Evolutionary conservation across 768 basidiomycete species (phyloP), one percentile per base, ranked within the genome.

Genomic region (Pulveroboletus sp.): DNA sequence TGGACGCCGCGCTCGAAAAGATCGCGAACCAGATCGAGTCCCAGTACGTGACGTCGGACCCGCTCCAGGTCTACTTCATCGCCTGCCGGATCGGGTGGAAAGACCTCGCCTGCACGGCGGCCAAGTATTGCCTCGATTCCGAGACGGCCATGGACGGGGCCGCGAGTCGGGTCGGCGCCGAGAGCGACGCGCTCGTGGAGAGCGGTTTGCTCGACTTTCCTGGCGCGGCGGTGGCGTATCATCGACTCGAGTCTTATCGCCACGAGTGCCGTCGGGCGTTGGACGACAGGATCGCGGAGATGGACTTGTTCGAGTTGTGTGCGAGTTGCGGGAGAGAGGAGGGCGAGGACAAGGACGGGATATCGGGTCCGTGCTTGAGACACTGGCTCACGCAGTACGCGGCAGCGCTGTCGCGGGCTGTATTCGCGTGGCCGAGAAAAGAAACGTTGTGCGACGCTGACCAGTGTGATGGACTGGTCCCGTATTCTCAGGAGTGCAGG

Each of bases 11-110:
- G 22, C 49, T 50, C 36, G 43, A 45, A 13, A 20, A 16, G 40
- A 32, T 49, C 40, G 34, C 17, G 5, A 22, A 20, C n/a, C 7
- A 20, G 29, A 10, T 49, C 3, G 6, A 22, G 16, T 3, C 27
- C 17, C 27, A 42, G 27, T 51, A 41, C 10, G 50, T 6, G 17
- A 5, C 26, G 13, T 16, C 29, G 34, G 5, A n/a, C 7, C 50
- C 46, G 22, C 5, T 43, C 2, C n/a, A 42, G n/a, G 50, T 51
- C 6, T 51, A 43, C 17, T 10, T 51, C 6, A 3, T 49, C 17
- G 46, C 51, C 6, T 49, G 40, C 17, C 46, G 19, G 34, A 43
- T 49, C 29, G 50, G 40, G 14, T 43, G 50, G 50, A 27, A 43
- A 6, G 4, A 8, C 20, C 17, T 49, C 5, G 40, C 46, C 14